These are phyloP conservation scores for Citrus mangshanensis DNA, from an alignment of 345 rosid genomes.

Conservation along the genomic window DNA sequence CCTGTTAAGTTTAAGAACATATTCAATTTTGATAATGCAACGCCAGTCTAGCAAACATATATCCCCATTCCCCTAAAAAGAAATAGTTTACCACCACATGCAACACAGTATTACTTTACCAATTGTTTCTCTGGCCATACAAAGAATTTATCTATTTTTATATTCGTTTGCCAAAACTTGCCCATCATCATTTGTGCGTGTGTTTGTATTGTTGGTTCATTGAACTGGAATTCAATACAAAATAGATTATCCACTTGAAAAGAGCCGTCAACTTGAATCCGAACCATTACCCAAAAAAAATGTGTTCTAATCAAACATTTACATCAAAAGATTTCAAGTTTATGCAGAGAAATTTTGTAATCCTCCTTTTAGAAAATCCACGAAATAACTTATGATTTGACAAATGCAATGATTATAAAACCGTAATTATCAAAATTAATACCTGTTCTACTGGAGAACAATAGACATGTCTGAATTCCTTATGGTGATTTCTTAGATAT, in stretches of 20 bases:
- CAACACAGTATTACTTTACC: too few relatives aligned
- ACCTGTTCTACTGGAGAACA: constrained; percentile 37
- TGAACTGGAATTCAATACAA: neutral
- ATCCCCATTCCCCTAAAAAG: neutral
- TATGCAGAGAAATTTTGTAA: neutral
- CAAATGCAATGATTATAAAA: neutral
- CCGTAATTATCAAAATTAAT: neutral
- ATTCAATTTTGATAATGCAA: neutral
- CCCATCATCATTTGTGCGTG: neutral
- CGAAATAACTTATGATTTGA: neutral
- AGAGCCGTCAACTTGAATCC: neutral
- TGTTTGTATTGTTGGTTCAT: neutral
- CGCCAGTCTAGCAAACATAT: neutral
- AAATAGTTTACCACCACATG: neutral
- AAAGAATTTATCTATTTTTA: neutral
- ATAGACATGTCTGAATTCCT: constrained; percentile 29
- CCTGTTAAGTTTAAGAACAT: neutral
- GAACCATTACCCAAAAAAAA: neutral
- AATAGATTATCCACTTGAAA: neutral
- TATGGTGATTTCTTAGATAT: neutral
- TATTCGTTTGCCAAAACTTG: neutral
- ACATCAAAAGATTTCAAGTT: neutral
- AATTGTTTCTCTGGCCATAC: neutral
- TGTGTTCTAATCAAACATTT: too few relatives aligned
- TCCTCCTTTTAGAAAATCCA: neutral